A percentile compares a stretch with the other conserved stretches of the same genome.
These are phyloP conservation scores for Tylopilus vinaceipallidus DNA, from an alignment of 768 basidiomycete species.

Conservation along the genomic window DNA sequence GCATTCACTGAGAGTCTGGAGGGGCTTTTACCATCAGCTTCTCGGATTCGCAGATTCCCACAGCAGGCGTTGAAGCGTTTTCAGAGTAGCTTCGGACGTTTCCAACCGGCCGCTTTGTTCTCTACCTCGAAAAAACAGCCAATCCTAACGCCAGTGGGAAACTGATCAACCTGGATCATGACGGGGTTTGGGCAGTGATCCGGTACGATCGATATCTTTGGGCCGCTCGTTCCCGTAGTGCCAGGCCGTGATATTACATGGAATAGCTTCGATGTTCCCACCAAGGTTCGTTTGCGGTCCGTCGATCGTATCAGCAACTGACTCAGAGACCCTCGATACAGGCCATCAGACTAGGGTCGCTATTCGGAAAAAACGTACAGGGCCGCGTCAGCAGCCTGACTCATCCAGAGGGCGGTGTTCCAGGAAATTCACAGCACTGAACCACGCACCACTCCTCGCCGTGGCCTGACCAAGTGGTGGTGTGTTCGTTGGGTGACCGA, in stretches of 20 bases:
- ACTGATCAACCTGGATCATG: not conserved
- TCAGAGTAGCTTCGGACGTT: conserved; percentile 1
- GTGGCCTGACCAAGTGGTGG: not conserved
- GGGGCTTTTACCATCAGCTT: no score
- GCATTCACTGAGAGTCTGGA: no score
- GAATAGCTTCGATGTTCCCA: conserved; percentile 8
- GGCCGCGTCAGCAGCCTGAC: conserved; percentile 25
- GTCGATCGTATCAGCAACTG: not conserved
- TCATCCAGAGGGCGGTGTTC: conserved; percentile 11
- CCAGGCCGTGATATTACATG: not conserved
- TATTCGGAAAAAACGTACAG: conserved; percentile 6
- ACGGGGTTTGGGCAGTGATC: not conserved
- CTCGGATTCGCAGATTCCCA: conserved; percentile 3
- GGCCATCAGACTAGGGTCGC: conserved; percentile 19
- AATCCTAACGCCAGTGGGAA: not conserved
- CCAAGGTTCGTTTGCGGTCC: not conserved
- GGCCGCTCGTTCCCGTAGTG: not conserved
- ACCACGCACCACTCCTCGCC: not conserved
- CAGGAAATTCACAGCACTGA: conserved; percentile 2
- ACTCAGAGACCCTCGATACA: conserved; percentile 5
- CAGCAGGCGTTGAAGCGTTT: not conserved
- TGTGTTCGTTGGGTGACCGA: not conserved
- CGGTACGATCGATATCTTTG: not conserved
- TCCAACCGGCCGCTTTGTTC: not conserved
- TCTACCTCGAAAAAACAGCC: not conserved